phyloP scores from a whole-genome alignment of 441 rosid species.

The Viola pubescens region DNA sequence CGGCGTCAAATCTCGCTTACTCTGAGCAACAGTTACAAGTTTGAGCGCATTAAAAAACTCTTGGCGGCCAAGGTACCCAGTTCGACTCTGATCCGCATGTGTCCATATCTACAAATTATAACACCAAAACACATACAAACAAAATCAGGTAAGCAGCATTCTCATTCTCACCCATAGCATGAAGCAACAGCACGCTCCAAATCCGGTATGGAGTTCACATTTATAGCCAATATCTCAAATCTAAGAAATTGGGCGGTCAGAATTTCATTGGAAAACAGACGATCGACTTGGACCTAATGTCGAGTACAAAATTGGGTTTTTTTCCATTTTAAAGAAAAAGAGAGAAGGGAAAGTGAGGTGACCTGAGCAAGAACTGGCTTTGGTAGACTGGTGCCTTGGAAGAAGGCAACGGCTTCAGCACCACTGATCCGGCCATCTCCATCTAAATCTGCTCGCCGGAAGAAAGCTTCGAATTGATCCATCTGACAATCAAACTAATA shows the following conservation, averaged over 20 bases:
- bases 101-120: slow-evolving; percentile 61
- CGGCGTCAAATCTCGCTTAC: slow-evolving; percentile 83
- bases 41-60: slow-evolving; percentile 81
- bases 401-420: slow-evolving; percentile 81
- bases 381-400: slow-evolving; percentile 84
- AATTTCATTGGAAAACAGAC: not conserved
- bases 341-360: slow-evolving; percentile 3
- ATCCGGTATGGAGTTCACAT: not conserved
- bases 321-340: not conserved
- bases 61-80: slow-evolving; percentile 69
- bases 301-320: not conserved
- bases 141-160: not conserved
- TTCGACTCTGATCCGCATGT: slow-evolving; percentile 65
- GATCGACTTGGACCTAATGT: not conserved
- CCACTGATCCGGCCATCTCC: slow-evolving; percentile 95
- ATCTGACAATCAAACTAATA: slow-evolving; percentile 45
- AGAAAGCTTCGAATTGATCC: slow-evolving; percentile 86
- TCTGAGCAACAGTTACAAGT: slow-evolving; percentile 93
- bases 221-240: not conserved
- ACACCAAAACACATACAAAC: not conserved
- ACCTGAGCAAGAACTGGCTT: slow-evolving; percentile 93
- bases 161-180: slow-evolving; percentile 1
- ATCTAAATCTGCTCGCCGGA: slow-evolving; percentile 88
- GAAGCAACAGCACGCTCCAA: not conserved
- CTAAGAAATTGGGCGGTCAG: not conserved